Evolutionary conservation across 2,329 filamentous ascomycete genomes (phyloP).

Genomic region (Phyllosticta capitalensis): DNA sequence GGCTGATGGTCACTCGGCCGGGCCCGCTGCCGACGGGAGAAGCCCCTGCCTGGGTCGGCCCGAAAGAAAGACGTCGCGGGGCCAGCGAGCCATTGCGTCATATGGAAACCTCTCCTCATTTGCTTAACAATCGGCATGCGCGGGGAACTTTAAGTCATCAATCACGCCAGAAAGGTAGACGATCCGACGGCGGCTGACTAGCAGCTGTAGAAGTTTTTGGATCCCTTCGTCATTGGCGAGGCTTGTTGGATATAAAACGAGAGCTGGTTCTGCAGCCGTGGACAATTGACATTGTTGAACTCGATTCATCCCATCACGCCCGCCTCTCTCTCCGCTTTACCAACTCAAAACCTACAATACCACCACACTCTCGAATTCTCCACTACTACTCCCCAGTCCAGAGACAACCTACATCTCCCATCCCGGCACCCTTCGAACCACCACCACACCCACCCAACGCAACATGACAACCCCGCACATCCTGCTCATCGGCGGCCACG

Average conservation of each 20-base stretch:
- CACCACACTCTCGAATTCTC: background rate
- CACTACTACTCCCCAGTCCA: too few relatives aligned
- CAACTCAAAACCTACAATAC: background rate
- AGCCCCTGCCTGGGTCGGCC: too few relatives aligned
- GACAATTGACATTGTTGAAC: too few relatives aligned
- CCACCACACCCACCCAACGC: background rate
- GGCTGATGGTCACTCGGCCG: too few relatives aligned
- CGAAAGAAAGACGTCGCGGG: too few relatives aligned
- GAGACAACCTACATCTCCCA: too few relatives aligned
- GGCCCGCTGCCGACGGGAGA: too few relatives aligned
- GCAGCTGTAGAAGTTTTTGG: background rate
- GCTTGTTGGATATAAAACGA: background rate
- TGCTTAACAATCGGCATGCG: background rate
- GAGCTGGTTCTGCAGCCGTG: background rate
- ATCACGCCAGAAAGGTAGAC: background rate
- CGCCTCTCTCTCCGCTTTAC: too few relatives aligned
- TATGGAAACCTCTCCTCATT: background rate
- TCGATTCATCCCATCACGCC: too few relatives aligned
- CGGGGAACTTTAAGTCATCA: background rate
- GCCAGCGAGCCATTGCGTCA: background rate
- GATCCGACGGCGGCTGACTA: background rate
- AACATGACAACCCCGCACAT: slow-evolving; percentile 34
- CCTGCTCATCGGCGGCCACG: slow-evolving; percentile 71
- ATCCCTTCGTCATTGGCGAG: background rate
- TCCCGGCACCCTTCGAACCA: too few relatives aligned